Conservation (phyloP, 177 flowering plant genomes). For the Vitis hybrid region DNA sequence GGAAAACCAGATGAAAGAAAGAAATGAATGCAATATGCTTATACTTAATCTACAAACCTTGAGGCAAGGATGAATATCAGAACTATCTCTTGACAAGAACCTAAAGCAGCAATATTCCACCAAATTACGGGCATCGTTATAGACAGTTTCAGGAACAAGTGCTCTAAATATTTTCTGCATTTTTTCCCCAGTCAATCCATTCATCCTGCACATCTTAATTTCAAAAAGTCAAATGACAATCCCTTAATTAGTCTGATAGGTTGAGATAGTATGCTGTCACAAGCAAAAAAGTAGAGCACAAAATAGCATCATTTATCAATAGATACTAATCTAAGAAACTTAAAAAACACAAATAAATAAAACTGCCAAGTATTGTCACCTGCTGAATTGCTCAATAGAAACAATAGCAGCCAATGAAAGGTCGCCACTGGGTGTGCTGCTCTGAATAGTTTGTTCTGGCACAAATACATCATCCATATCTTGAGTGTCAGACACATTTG, state of each 20-base stretch:
- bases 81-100: slow-evolving; percentile 84
- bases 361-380: slow-evolving; percentile 41
- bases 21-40: neutral
- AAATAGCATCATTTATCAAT: neutral
- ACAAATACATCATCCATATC: slow-evolving; percentile 58
- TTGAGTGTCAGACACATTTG: slow-evolving; percentile 27
- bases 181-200: slow-evolving; percentile 81
- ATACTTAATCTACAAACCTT: slow-evolving; percentile 54
- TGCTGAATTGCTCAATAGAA: slow-evolving; percentile 95
- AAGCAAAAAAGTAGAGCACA: neutral
- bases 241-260: slow-evolving; percentile 6
- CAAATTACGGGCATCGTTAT: slow-evolving; percentile 62
- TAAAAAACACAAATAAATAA: neutral
- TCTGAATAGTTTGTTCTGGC: slow-evolving; percentile 64
- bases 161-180: slow-evolving; percentile 84
- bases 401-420: slow-evolving; percentile 77
- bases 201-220: slow-evolving; percentile 72
- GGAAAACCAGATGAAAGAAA: neutral
- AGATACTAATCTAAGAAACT: neutral
- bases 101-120: slow-evolving; percentile 98
- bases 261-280: neutral
- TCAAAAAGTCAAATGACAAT: slow-evolving; percentile 22
- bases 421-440: slow-evolving; percentile 54
- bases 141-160: slow-evolving; percentile 61
- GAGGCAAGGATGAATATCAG: slow-evolving; percentile 81